Conservation (phyloP, 495 filamentous ascomycete genomes). For the Cercophora newfieldiana region DNA sequence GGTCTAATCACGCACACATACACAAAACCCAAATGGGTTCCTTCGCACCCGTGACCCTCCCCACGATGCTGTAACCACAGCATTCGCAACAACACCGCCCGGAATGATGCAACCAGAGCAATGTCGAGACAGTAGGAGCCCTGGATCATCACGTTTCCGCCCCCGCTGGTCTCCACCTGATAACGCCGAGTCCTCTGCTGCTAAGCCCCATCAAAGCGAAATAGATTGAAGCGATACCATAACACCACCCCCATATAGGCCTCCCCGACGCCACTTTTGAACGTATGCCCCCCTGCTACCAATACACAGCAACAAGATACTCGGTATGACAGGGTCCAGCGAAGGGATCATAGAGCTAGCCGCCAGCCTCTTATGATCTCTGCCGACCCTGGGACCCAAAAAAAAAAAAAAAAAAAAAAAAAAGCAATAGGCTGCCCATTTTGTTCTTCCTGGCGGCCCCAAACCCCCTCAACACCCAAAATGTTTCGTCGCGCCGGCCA, state of each 20-base stretch:
- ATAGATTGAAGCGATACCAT: constrained; percentile 7
- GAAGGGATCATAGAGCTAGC: neutral
- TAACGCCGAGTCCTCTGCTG: too few species aligned
- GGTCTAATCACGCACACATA: too few species aligned
- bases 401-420: neutral
- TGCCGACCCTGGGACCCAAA: neutral
- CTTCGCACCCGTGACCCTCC: too few species aligned
- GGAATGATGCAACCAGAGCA: too few species aligned
- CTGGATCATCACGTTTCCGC: too few species aligned
- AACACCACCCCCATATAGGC: constrained; percentile 10
- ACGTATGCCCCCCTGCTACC: constrained; percentile 33
- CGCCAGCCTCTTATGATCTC: neutral
- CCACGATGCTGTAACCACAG: too few species aligned
- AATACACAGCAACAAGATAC: constrained; percentile 14
- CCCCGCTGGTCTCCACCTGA: neutral
- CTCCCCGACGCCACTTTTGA: constrained; percentile 29
- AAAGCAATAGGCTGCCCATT: constrained; percentile 1
- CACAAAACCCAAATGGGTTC: too few species aligned
- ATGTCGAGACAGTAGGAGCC: too few species aligned
- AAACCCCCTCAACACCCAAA: neutral
- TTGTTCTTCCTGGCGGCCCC: neutral
- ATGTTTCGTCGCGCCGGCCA: neutral
- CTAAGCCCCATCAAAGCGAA: neutral
- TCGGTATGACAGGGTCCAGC: neutral
- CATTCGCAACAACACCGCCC: too few species aligned